Evolutionary conservation across 176 grass and related monocot genomes (phyloP).

Genomic region (Zea luxurians): DNA sequence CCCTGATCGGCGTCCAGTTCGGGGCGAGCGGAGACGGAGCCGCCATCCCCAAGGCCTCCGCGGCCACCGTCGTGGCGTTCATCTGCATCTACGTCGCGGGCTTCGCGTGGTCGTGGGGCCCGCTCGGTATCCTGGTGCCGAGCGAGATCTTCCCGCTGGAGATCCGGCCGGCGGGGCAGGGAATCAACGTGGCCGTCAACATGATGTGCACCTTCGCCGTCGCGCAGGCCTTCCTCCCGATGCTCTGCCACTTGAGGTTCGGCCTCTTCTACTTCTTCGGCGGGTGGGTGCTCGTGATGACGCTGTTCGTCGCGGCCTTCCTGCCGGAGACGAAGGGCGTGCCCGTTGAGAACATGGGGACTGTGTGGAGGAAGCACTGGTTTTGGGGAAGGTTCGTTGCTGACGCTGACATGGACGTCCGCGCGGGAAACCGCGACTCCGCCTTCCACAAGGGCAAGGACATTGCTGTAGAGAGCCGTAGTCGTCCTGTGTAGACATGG

Average conservation of each 20-base stretch:
- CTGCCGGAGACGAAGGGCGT: slow-evolving; percentile 27
- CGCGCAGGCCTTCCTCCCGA: slow-evolving; percentile 51
- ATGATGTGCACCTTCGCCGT: slow-evolving; percentile 69
- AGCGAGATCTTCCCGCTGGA: slow-evolving; percentile 74
- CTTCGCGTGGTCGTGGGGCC: slow-evolving; percentile 39
- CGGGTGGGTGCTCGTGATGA: slow-evolving; percentile 47
- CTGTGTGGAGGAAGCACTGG: slow-evolving; percentile 23
- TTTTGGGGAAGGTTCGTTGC: slow-evolving; percentile 3
- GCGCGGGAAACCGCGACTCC: background rate
- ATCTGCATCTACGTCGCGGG: slow-evolving; percentile 34
- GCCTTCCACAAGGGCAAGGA: background rate
- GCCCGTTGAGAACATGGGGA: slow-evolving; percentile 15
- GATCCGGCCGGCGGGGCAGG: slow-evolving; percentile 63
- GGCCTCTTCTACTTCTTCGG: slow-evolving; percentile 72
- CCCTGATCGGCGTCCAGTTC: slow-evolving; percentile 11
- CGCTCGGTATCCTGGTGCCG: slow-evolving; percentile 36
- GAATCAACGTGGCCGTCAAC: slow-evolving; percentile 55
- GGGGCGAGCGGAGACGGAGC: background rate
- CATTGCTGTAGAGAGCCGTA: background rate
- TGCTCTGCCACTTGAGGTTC: slow-evolving; percentile 64
- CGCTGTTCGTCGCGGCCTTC: background rate
- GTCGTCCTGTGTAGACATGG: background rate
- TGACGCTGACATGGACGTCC: background rate
- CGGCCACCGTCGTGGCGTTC: slow-evolving; percentile 12
- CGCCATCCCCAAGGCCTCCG: background rate